Percentiles rank a stretch among this genome's conserved stretches.
These are phyloP conservation scores for Vaccinium corymbosum DNA, from an alignment of 148 eudicot genomes.

Conservation along the genomic window DNA sequence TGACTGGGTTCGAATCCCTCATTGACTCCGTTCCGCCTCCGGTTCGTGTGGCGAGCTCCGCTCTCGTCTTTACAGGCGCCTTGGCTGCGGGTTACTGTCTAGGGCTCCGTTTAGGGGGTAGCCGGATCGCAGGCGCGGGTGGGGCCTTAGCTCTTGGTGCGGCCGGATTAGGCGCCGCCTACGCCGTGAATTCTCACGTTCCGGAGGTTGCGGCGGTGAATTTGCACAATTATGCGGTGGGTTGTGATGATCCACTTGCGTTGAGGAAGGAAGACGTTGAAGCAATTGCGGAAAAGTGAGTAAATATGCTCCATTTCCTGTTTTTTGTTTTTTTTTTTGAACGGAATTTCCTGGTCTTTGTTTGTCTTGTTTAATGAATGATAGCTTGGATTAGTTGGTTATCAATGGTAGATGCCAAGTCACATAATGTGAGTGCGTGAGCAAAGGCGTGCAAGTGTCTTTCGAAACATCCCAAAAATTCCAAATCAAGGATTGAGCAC, in stretches of 20 bases:
- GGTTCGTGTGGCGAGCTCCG: slow-evolving; percentile 50
- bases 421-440: too few relatives aligned
- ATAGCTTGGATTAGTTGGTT: neutral
- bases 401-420: neutral
- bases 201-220: slow-evolving; percentile 75
- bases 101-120: slow-evolving; percentile 51
- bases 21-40: slow-evolving; percentile 59
- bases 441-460: too few relatives aligned
- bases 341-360: neutral
- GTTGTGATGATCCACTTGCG: slow-evolving; percentile 45
- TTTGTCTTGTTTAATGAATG: neutral
- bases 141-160: slow-evolving; percentile 65
- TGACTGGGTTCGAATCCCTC: slow-evolving; percentile 53
- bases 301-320: neutral
- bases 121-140: slow-evolving; percentile 39
- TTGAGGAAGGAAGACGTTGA: slow-evolving; percentile 65
- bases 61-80: slow-evolving; percentile 48
- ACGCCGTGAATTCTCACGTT: slow-evolving; percentile 53
- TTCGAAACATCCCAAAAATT: too few relatives aligned
- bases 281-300: slow-evolving; percentile 61
- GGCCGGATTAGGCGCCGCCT: slow-evolving; percentile 66
- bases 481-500: too few relatives aligned
- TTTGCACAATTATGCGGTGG: slow-evolving; percentile 75
- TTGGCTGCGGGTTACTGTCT: slow-evolving; percentile 67
- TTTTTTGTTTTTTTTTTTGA: neutral